phyloP scores from a whole-genome alignment of 148 eudicot genomes.

The Salicornia ramosissima region DNA sequence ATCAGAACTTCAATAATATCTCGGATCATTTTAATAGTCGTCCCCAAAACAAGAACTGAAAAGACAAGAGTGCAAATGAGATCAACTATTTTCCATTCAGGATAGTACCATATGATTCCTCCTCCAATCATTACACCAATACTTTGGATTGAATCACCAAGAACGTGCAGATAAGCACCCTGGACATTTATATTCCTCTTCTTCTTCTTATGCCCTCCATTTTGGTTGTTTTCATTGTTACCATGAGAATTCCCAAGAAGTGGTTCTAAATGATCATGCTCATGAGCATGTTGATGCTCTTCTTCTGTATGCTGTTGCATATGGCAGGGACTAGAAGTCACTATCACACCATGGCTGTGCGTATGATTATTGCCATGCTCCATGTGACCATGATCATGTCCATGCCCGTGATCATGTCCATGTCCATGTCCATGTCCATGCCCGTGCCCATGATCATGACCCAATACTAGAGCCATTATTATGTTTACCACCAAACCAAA shows the following conservation, averaged over 20 bases:
- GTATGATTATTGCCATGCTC: slow-evolving; percentile 25
- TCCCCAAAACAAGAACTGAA: slow-evolving; percentile 65
- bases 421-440: slow-evolving; percentile 39
- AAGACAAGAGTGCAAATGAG: slow-evolving; percentile 83
- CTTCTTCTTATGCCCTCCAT: slow-evolving; percentile 41
- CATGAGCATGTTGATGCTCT: slow-evolving; percentile 39
- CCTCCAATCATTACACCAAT: slow-evolving; percentile 97
- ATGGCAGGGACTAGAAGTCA: slow-evolving; percentile 29
- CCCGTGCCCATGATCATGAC: slow-evolving; percentile 70
- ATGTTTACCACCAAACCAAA: slow-evolving; percentile 78
- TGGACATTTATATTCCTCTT: slow-evolving; percentile 65
- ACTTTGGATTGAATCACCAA: slow-evolving; percentile 93
- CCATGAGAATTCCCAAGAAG: slow-evolving; percentile 31
- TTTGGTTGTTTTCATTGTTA: slow-evolving; percentile 13
- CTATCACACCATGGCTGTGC: slow-evolving; percentile 48
- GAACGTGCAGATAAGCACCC: slow-evolving; percentile 91
- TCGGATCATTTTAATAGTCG: slow-evolving; percentile 75
- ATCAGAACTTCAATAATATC: slow-evolving; percentile 80
- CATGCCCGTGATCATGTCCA: slow-evolving; percentile 16
- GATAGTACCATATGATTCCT: slow-evolving; percentile 83
- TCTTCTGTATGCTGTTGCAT: slow-evolving; percentile 20
- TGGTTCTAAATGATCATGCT: slow-evolving; percentile 38
- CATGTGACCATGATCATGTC: slow-evolving; percentile 41
- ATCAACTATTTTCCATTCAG: slow-evolving; percentile 88
- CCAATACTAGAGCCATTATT: slow-evolving; percentile 67